Base-by-base conservation (phyloP, 2,329 filamentous ascomycete genomes). In the Trichoderma breve region DNA sequence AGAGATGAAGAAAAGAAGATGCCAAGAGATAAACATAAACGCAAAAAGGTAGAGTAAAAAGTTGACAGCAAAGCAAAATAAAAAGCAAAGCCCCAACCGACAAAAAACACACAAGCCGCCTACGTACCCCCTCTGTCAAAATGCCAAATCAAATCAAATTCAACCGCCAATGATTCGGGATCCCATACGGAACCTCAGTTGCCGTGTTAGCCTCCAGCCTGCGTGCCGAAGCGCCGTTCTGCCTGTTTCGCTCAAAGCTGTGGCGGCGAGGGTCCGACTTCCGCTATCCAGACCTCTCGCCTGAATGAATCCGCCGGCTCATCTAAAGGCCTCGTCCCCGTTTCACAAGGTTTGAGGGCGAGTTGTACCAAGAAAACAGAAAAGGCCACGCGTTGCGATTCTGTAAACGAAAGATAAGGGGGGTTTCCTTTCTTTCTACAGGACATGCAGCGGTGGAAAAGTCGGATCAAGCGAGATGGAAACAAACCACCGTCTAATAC, bases 191-290 rank as follows among this genome's bases (percentile, higher is more conserved):
- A 26, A 32, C 34, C 53, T 34, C 18, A 24, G 34, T 32, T 69
- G 66, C 66, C 66, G 66, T 39, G n/a, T 4, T 60, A 61, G 66
- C 66, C 51, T 66, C 32, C 66, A 32, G 21, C 26, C 30, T 47
- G 66, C 53, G 66, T 69, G 66, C 66, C 66, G 66, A 60, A 51
- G 24, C 36, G 55, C 53, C 66, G 55, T 60, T 32, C 28, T 60
- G 55, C 55, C 65, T 51, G 28, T 55, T 55, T 69, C 30, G 53
- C 24, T 36, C 39, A 55, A 21, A 39, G 15, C 18, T 14, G 64
- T 58, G 32, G 64, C 64, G 51, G 51, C 64, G 24, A 55, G 12
- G 24, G 43, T 34, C 62, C 39, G 47, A 51, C 43, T 57, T 60
- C 21, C 55, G 55, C 36, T 69, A 6, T 39, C 55, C 66, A 47